phyloP scores from a whole-genome alignment of 2,329 filamentous ascomycete species.

The Zymoseptoria crescenta region DNA sequence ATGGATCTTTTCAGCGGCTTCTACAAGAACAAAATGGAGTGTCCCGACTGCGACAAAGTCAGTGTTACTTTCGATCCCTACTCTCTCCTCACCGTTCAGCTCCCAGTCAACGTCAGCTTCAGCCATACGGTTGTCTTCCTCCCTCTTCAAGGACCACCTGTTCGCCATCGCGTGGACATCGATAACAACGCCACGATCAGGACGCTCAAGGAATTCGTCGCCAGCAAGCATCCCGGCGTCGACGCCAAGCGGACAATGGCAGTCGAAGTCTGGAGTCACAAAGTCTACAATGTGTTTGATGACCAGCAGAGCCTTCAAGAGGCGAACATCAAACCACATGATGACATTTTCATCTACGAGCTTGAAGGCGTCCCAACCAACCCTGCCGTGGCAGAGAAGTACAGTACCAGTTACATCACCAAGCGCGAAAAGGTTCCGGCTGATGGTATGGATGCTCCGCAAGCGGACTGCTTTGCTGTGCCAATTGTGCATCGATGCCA shows the following conservation, averaged over 20 bases:
- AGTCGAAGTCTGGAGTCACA: slow-evolving; percentile 72
- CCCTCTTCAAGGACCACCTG: slow-evolving; percentile 62
- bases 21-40: slow-evolving; percentile 96
- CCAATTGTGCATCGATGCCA: slow-evolving; percentile 60
- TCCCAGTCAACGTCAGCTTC: slow-evolving; percentile 83
- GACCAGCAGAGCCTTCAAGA: slow-evolving; percentile 63
- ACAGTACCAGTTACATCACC: slow-evolving; percentile 29
- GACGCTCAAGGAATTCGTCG: slow-evolving; percentile 56
- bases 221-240: slow-evolving; percentile 46
- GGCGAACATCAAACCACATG: slow-evolving; percentile 53
- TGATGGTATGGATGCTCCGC: slow-evolving; percentile 49
- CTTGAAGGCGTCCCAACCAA: slow-evolving; percentile 74
- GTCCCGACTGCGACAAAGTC: slow-evolving; percentile 83
- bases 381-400: slow-evolving; percentile 49
- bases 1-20: slow-evolving; percentile 94
- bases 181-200: slow-evolving; percentile 67
- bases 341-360: slow-evolving; percentile 67
- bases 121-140: slow-evolving; percentile 66
- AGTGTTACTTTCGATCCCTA: slow-evolving; percentile 99
- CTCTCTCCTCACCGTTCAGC: slow-evolving; percentile 83
- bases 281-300: slow-evolving; percentile 80
- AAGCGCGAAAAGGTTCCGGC: slow-evolving; percentile 40
- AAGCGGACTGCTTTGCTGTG: slow-evolving; percentile 60
- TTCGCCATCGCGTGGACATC: slow-evolving; percentile 69
- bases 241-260: slow-evolving; percentile 59